Evolutionary conservation across 148 eudicot genomes (phyloP).

Genomic region (Drosera capensis): DNA sequence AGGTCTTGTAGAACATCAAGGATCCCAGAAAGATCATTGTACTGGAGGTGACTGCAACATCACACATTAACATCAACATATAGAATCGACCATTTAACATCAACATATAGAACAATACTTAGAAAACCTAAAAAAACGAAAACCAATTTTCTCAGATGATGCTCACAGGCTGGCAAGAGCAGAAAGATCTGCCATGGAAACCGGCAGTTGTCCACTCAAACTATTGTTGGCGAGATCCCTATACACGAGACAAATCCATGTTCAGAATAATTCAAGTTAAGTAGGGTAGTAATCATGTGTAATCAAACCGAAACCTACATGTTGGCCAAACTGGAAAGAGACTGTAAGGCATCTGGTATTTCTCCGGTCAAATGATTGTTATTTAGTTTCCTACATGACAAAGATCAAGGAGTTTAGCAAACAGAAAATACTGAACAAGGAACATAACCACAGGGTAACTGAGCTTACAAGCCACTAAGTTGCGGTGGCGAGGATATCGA

Average conservation of each 20-base stretch:
- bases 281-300: constrained; percentile 1
- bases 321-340: constrained; percentile 43
- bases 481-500: constrained; percentile 44
- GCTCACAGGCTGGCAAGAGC: constrained; percentile 62
- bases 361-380: constrained; percentile 66
- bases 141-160: constrained; percentile 2
- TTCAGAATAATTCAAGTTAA: constrained; percentile 1
- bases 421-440: constrained; percentile 1
- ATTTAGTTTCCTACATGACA: constrained; percentile 53
- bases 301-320: constrained; percentile 32
- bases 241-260: constrained; percentile 7
- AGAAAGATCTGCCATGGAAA: constrained; percentile 47
- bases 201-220: constrained; percentile 67
- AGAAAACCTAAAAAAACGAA: not conserved
- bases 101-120: too few species aligned
- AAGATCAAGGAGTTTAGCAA: constrained; percentile 2
- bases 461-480: constrained; percentile 49
- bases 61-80: constrained; percentile 4
- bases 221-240: constrained; percentile 70
- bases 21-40: constrained; percentile 79
- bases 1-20: constrained; percentile 81
- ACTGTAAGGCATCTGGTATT: constrained; percentile 69
- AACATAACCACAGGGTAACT: not conserved
- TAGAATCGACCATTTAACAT: too few species aligned
- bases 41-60: constrained; percentile 71